phyloP scores from a whole-genome alignment of 768 basidiomycete genomes.

The Leccinum olivaceopallidum region DNA sequence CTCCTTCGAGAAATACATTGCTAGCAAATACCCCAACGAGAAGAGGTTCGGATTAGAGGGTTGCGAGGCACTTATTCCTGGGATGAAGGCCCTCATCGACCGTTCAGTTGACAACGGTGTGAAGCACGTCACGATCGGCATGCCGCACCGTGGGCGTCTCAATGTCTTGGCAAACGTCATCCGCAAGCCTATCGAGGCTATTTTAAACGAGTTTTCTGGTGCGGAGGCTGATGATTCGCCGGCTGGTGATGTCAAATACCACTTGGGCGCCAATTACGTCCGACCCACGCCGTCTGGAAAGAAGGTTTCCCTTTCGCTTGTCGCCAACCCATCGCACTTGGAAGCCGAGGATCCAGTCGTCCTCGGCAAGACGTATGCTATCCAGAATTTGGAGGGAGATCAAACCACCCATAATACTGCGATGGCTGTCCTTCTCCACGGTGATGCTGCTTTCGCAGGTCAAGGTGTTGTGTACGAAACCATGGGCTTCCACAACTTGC shows the following conservation, averaged over 20 bases:
- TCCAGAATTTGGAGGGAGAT: constrained; percentile 93
- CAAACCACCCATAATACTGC: constrained; percentile 78
- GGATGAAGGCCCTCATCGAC: constrained; percentile 99
- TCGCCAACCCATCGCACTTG: constrained; percentile 97
- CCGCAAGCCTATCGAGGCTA: constrained; percentile 96
- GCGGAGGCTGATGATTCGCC: constrained; percentile 70
- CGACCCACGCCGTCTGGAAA: constrained; percentile 97
- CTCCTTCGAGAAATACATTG: constrained; percentile 97
- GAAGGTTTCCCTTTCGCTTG: constrained; percentile 95
- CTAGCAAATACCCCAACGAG: constrained; percentile 98
- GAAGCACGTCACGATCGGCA: constrained; percentile 95
- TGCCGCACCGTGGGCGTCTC: constrained; percentile 98
- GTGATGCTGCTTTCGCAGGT: constrained; percentile 97
- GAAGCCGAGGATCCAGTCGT: constrained; percentile 98
- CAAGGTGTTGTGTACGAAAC: constrained; percentile 99
- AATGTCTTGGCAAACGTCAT: constrained; percentile 99
- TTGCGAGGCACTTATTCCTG: constrained; percentile 95
- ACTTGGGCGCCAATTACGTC: constrained; percentile 98
- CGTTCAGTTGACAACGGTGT: constrained; percentile 96
- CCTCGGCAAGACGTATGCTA: constrained; percentile 97
- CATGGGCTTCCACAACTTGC: constrained; percentile 96
- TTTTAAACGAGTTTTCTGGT: constrained; percentile 95
- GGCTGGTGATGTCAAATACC: constrained; percentile 98
- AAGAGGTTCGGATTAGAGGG: constrained; percentile 99
- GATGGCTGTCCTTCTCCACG: constrained; percentile 95